These are phyloP conservation scores for Alternaria viburni DNA, from an alignment of 2,329 filamentous ascomycete species.

Conservation along the genomic window DNA sequence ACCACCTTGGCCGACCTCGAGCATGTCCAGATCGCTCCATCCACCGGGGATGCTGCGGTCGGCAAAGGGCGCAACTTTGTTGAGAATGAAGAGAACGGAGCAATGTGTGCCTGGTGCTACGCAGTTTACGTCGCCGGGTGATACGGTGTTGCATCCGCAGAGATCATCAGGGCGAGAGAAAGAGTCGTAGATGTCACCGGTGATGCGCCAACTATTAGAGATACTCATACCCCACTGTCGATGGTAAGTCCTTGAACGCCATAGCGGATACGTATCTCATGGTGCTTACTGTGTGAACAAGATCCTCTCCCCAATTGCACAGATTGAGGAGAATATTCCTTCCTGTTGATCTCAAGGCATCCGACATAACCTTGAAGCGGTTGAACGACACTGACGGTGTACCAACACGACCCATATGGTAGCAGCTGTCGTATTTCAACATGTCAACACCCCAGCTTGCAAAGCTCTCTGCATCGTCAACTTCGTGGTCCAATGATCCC, in stretches of 20 bases:
- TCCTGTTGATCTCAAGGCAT: constrained; percentile 31
- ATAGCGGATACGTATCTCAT: too few species aligned
- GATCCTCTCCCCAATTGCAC: constrained; percentile 47
- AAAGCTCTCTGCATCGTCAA: constrained; percentile 34
- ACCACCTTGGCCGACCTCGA: constrained; percentile 38
- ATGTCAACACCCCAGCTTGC: constrained; percentile 45
- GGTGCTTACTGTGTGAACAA: constrained; percentile 32
- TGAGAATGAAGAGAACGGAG: constrained; percentile 37
- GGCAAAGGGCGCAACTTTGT: constrained; percentile 36
- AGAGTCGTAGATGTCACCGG: constrained; percentile 39
- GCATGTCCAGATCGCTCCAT: constrained; percentile 42
- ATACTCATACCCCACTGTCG: constrained; percentile 42
- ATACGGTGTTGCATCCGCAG: constrained; percentile 33
- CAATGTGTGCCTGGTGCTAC: constrained; percentile 36
- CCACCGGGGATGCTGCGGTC: constrained; percentile 37
- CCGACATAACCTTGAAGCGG: constrained; percentile 36
- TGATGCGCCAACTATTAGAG: constrained; percentile 45
- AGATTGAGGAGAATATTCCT: constrained; percentile 35
- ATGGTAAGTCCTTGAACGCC: background rate
- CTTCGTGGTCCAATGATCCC: constrained; percentile 34
- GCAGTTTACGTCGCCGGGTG: constrained; percentile 32
- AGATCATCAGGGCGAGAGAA: constrained; percentile 37
- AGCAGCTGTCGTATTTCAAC: constrained; percentile 49
- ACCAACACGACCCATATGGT: constrained; percentile 36
- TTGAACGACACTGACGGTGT: constrained; percentile 34